Evolutionary conservation across 768 basidiomycete species (phyloP).

Genomic region (Leccinum incarnatum): DNA sequence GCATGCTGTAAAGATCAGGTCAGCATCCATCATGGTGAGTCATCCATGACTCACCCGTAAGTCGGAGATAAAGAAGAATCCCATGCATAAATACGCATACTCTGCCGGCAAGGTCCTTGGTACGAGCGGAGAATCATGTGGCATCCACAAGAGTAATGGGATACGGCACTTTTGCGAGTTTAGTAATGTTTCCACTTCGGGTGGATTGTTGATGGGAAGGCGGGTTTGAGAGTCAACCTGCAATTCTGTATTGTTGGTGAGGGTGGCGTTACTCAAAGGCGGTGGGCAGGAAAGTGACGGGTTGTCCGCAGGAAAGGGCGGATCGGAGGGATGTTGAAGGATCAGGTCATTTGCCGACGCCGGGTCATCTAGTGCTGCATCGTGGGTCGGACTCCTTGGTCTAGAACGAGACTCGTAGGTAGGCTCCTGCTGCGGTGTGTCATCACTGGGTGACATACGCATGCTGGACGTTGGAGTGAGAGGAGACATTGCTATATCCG

Average conservation of each 20-base stretch:
- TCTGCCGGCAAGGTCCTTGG: constrained; percentile 31
- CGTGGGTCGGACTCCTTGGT: background rate
- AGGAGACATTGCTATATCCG: background rate
- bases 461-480: background rate
- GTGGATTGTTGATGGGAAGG: constrained; percentile 34
- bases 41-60: constrained; percentile 34
- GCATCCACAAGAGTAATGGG: constrained; percentile 43
- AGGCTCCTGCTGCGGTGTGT: background rate
- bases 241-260: too few relatives aligned
- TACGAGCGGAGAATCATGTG: constrained; percentile 32
- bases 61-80: constrained; percentile 43
- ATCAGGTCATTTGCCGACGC: background rate
- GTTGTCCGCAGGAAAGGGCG: background rate
- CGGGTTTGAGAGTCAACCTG: background rate
- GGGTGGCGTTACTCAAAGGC: background rate
- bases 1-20: constrained; percentile 16
- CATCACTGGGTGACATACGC: background rate
- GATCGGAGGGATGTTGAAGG: background rate
- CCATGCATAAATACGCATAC: constrained; percentile 43
- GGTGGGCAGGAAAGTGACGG: background rate
- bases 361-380: background rate
- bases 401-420: background rate
- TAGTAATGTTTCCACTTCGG: constrained; percentile 42
- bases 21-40: background rate
- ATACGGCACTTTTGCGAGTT: constrained; percentile 37